A percentile compares a stretch with the other conserved stretches of the same genome.
phyloP scores from a whole-genome alignment of 305 asterid species.

The Fraxinus latifolia region DNA sequence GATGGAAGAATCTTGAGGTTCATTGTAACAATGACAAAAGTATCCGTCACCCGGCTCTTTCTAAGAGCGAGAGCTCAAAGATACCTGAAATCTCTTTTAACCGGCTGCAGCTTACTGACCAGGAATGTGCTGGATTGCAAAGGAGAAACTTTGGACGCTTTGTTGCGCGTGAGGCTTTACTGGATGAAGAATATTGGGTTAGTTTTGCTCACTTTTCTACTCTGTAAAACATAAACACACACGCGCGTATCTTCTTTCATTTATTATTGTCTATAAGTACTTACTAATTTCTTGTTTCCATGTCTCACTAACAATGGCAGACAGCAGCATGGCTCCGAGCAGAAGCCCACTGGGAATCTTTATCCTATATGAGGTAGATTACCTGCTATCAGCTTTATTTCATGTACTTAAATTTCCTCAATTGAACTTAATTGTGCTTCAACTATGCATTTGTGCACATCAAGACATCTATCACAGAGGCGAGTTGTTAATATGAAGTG shows the following conservation, averaged over 20 bases:
- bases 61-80: constrained; percentile 48
- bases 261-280: constrained; percentile 35
- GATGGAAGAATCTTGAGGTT: constrained; percentile 79
- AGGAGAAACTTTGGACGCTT: constrained; percentile 65
- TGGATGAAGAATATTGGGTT: constrained; percentile 96
- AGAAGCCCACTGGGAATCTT: constrained; percentile 90
- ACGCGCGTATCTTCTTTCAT: constrained; percentile 11
- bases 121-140: constrained; percentile 49
- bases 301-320: constrained; percentile 60
- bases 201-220: constrained; percentile 36
- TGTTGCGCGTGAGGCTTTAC: constrained; percentile 69
- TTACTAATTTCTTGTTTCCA: constrained; percentile 44
- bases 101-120: constrained; percentile 68
- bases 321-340: constrained; percentile 96
- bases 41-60: constrained; percentile 36
- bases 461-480: not conserved
- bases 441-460: not conserved
- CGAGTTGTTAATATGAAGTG: not conserved
- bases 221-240: not conserved
- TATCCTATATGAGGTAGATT: constrained; percentile 63
- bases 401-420: constrained; percentile 15
- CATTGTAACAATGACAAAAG: constrained; percentile 64
- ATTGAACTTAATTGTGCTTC: constrained; percentile 14
- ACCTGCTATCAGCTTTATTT: constrained; percentile 2
- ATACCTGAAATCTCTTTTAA: constrained; percentile 60